These are phyloP conservation scores for Phyllostachys edulis DNA, from an alignment of 176 grass and related monocot species.

Conservation along the genomic window DNA sequence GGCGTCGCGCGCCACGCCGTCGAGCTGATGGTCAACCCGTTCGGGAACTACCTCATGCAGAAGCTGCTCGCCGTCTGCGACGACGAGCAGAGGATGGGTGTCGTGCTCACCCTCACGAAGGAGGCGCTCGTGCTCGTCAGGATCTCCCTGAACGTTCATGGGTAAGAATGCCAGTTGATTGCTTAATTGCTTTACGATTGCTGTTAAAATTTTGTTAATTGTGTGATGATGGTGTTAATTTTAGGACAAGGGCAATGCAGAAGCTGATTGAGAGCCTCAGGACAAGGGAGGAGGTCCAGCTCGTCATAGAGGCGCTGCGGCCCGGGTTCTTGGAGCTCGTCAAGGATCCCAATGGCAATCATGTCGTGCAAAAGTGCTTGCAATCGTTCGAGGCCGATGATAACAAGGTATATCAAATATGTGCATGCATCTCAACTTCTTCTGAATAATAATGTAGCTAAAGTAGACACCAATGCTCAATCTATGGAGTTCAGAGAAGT, in stretches of 20 bases:
- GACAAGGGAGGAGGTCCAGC: conserved; percentile 57
- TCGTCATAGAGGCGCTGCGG: conserved; percentile 51
- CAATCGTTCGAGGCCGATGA: conserved; percentile 53
- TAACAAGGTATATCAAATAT: conserved; percentile 58
- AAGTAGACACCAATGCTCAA: background rate
- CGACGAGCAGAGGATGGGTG: conserved; percentile 61
- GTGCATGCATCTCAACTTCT: background rate
- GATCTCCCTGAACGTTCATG: conserved; percentile 75
- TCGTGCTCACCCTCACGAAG: conserved; percentile 49
- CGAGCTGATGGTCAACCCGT: conserved; percentile 76
- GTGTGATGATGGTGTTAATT: background rate
- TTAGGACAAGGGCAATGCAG: conserved; percentile 75
- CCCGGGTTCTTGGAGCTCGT: conserved; percentile 69
- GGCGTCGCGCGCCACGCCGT: conserved; percentile 54
- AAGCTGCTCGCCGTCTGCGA: conserved; percentile 71
- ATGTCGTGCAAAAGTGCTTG: conserved; percentile 81
- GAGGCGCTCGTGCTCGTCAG: conserved; percentile 45
- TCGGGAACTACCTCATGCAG: conserved; percentile 96
- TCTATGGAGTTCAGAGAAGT: background rate
- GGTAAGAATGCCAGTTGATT: conserved; percentile 40
- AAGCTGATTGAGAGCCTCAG: conserved; percentile 75
- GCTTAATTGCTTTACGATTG: background rate
- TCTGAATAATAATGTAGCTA: background rate
- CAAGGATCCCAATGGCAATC: conserved; percentile 79
- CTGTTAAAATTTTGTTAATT: background rate